Conservation (phyloP, 2,329 filamentous ascomycete species). For the Cyclaneusma minus region DNA sequence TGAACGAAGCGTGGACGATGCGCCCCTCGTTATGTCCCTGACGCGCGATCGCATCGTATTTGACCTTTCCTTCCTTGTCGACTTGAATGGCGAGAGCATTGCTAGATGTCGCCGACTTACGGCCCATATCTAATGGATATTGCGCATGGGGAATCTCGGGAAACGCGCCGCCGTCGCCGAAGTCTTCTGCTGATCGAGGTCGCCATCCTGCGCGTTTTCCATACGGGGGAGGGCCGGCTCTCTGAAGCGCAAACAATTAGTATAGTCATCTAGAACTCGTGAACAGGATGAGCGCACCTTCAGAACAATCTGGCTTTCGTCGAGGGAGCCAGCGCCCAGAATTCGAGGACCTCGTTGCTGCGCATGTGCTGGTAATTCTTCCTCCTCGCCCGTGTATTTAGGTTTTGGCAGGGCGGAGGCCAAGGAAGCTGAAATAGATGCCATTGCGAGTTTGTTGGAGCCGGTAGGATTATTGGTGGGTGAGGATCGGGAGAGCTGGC, state of each 20-base stretch:
- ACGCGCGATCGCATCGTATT: conserved; percentile 88
- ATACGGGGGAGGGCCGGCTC: conserved; percentile 74
- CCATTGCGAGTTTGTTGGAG: conserved; percentile 40
- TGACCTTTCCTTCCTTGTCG: conserved; percentile 80
- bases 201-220: conserved; percentile 82
- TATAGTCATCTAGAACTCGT: conserved; percentile 1
- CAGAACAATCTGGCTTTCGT: conserved; percentile 73
- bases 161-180: conserved; percentile 90
- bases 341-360: conserved; percentile 72
- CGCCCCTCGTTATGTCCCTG: conserved; percentile 73
- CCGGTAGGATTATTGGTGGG: no score
- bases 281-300: conserved; percentile 31
- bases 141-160: conserved; percentile 88
- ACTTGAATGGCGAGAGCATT: conserved; percentile 91
- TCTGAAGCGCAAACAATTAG: conserved; percentile 27
- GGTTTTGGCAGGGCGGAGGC: conserved; percentile 74
- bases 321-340: conserved; percentile 61
- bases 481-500: no score
- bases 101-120: conserved; percentile 52
- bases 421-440: conserved; percentile 55
- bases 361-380: conserved; percentile 57
- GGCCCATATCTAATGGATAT: conserved; percentile 90
- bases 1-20: conserved; percentile 90
- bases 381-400: conserved; percentile 80
- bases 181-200: conserved; percentile 77